These are phyloP conservation scores for Cryptococcus jaspeensis DNA, from an alignment of 1,284 basidiomycete species.

Conservation along the genomic window DNA sequence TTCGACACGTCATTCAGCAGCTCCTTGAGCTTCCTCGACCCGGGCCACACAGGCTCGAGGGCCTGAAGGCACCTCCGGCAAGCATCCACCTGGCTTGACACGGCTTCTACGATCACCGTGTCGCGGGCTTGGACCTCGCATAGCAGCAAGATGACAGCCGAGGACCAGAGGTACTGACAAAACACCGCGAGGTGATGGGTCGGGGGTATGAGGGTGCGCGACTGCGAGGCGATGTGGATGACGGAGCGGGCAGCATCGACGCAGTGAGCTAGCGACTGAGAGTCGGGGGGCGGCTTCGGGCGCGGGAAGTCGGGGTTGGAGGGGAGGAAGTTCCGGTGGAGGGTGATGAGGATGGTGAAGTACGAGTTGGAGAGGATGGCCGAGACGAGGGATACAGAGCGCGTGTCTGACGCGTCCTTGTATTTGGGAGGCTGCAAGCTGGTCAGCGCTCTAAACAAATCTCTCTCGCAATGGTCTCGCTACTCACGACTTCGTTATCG, in stretches of 20 bases:
- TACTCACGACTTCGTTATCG: constrained; percentile 57
- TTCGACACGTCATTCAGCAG: constrained; percentile 47
- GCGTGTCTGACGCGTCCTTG: constrained; percentile 40
- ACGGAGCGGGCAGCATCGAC: constrained; percentile 48
- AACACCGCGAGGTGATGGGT: constrained; percentile 88
- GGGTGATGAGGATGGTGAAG: constrained; percentile 80
- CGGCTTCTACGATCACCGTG: constrained; percentile 63
- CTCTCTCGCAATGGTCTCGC: not conserved
- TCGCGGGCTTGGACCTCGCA: constrained; percentile 81
- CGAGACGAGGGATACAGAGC: constrained; percentile 59
- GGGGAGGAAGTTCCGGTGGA: constrained; percentile 79
- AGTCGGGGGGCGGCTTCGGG: constrained; percentile 44
- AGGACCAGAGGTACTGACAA: constrained; percentile 86
- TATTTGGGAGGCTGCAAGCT: constrained; percentile 65
- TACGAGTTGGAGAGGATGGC: constrained; percentile 86
- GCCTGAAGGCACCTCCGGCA: constrained; percentile 69
- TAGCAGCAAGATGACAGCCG: constrained; percentile 78
- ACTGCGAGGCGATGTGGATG: constrained; percentile 78
- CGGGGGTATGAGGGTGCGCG: constrained; percentile 77
- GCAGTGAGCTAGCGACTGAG: constrained; percentile 43
- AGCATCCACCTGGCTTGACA: constrained; percentile 77
- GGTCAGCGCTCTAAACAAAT: not conserved
- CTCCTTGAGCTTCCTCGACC: constrained; percentile 74
- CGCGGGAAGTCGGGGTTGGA: constrained; percentile 43
- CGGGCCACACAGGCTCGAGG: constrained; percentile 86